Base-by-base conservation (phyloP, 129 eudicot species). In the Tanacetum coccineum region DNA sequence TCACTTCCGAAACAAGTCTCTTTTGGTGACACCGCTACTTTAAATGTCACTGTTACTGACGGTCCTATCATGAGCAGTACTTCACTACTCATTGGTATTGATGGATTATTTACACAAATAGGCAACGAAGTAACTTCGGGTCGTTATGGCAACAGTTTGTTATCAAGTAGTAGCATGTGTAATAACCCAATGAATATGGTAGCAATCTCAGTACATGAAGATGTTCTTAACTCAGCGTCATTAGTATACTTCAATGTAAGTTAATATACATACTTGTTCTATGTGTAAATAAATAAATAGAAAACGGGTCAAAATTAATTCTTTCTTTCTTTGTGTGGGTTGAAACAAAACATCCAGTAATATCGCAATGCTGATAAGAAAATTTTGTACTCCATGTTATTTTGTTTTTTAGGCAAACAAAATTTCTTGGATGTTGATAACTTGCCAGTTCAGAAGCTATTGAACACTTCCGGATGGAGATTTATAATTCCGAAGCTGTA, bases 391-490 rank as follows among this genome's bases (percentile, higher is more conserved):
- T 22, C 2, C 25, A n/a, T 22, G 1, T 22, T 25, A 42, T 75
- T 61, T 49, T 51, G 21, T 75, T 26, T 52, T 78, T 78, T 70
- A 94, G 99, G 90, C 97, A 72, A 70, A 76, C 54, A 65, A 60
- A 66, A 81, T 89, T 90, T 79, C 81, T 52, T 89, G 95, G 99
- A 68, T 75, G 77, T 94, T 52, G 93, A 86, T 67, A 77, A 81
- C 59, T 57, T 89, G 32, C 88, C 97, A 46, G 88, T 84, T 73
- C 87, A 89, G 70, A 82, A 87, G 77, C 83, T 89, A 42, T 70
- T 94, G 80, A 94, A 94, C 91, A 94, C 99, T 44, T 82, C 97
- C 55, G 86, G 74, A 57, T 94, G 99, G 99, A 87, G 77, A 76
- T 82, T 69, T 67, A 78, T 89, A 10, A 49, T 94, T 75, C 99